A percentile compares a stretch with the other conserved stretches of the same genome.
Evolutionary conservation across 805 yeast species (phyloP).

Genomic region (Yarrowia phangngaensis): DNA sequence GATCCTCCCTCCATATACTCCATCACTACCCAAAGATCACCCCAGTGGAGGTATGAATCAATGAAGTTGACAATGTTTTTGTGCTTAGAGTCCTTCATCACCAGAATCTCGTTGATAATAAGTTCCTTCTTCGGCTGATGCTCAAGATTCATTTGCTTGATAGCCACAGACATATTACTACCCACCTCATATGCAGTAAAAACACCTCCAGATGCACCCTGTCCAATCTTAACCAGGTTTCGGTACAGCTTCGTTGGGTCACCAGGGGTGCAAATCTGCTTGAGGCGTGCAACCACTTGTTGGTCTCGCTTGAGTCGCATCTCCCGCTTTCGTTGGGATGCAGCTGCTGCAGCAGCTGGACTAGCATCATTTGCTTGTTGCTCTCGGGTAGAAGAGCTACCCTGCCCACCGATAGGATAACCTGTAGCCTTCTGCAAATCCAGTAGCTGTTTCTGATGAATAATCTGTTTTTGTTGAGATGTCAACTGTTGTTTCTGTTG

Average conservation of each 20-base stretch:
- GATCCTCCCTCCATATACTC: constrained; percentile 99
- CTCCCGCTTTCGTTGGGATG: constrained; percentile 54
- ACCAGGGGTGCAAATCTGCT: constrained; percentile 74
- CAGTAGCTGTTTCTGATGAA: constrained; percentile 34
- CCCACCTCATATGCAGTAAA: constrained; percentile 66
- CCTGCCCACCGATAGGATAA: constrained; percentile 32
- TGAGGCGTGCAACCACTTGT: constrained; percentile 65
- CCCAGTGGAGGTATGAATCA: constrained; percentile 75
- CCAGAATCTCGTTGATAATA: constrained; percentile 91
- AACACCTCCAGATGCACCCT: constrained; percentile 97
- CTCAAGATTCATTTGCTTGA: constrained; percentile 89
- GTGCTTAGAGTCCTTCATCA: constrained; percentile 94
- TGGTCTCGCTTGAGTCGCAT: constrained; percentile 68
- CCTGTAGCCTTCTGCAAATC: constrained; percentile 35
- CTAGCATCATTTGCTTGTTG: constrained; percentile 27
- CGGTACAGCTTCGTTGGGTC: constrained; percentile 73
- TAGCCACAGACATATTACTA: constrained; percentile 71
- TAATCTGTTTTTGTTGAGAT: constrained; percentile 29
- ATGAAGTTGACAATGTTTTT: constrained; percentile 91
- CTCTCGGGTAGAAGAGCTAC: constrained; percentile 25
- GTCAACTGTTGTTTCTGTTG: constrained; percentile 27
- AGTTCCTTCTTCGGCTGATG: constrained; percentile 92
- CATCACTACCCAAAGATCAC: constrained; percentile 96
- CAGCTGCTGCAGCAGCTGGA: constrained; percentile 32
- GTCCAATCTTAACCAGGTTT: constrained; percentile 61